These are phyloP conservation scores for Apiospora saccharicola DNA, from an alignment of 2,329 filamentous ascomycete species.

Conservation along the genomic window DNA sequence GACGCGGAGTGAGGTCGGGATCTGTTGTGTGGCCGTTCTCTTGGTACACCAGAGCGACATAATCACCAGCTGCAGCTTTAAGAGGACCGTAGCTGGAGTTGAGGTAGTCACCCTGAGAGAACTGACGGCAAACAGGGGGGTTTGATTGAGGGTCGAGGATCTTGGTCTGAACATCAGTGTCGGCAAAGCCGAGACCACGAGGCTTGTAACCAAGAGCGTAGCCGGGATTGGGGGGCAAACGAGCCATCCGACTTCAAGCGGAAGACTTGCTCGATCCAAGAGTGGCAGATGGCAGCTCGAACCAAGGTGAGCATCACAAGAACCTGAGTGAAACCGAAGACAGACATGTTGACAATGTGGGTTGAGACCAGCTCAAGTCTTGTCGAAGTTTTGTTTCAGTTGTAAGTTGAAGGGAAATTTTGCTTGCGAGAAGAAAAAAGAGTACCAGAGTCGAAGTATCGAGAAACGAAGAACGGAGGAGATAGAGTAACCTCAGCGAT, in stretches of 20 bases:
- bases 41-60: slow-evolving; percentile 71
- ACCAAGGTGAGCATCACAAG: slow-evolving; percentile 42
- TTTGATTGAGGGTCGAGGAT: slow-evolving; percentile 58
- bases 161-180: slow-evolving; percentile 67
- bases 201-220: slow-evolving; percentile 76
- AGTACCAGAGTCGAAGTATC: neutral
- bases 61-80: slow-evolving; percentile 64
- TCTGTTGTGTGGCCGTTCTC: slow-evolving; percentile 80
- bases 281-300: slow-evolving; percentile 63
- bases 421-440: neutral
- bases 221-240: slow-evolving; percentile 74
- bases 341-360: neutral
- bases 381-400: neutral
- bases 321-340: slow-evolving; percentile 24
- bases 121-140: slow-evolving; percentile 63
- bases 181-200: slow-evolving; percentile 64
- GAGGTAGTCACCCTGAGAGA: slow-evolving; percentile 68
- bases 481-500: neutral
- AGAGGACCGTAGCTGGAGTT: slow-evolving; percentile 66
- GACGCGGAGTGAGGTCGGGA: slow-evolving; percentile 30
- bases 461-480: neutral
- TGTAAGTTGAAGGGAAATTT: slow-evolving; percentile 3
- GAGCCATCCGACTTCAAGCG: slow-evolving; percentile 77
- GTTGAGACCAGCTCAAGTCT: neutral
- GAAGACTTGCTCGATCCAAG: slow-evolving; percentile 81